Evolutionary conservation across 2,329 filamentous ascomycete genomes (phyloP), one percentile per base, ranked within the genome.

Genomic region (Pestalotiopsis sp.): DNA sequence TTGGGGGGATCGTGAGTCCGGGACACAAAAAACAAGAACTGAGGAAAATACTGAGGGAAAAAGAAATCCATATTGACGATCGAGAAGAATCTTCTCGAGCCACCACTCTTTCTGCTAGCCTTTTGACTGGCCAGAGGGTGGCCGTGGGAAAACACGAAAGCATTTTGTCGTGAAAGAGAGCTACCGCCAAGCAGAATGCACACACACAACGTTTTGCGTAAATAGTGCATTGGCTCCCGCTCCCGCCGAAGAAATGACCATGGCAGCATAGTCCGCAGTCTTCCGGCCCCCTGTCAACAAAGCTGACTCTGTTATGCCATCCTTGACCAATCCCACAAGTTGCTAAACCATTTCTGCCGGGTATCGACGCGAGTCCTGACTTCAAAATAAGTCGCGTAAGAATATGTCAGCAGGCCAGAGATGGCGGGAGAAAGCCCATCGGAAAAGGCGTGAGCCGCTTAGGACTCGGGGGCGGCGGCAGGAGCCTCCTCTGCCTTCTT

Each of bases 401-500:
- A 59, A 52, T 64, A 25, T 63, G 60, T 49, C 45, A 67, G 12
- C 59, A 38, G 23, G 52, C 52, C 56, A 64, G 27, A 41, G 23
- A 38, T 27, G 45, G 60, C 59, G 27, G 59, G 52, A 65, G 60
- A 58, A 25, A 45, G 49, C 31, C 39, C 39, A 23, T 36, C 31
- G 52, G 41, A 45, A 31, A 20, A 9, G 9, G 45, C 58, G 25
- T 20, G 70, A 70, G 69, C 73, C 70, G 78, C 83, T 85, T 89
- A 89, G 74, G 87, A 88, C 80, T 84, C 83, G 73, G 87, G 80
- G 71, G 87, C 85, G 71, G 79, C 70, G 41, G 76, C 82, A 71
- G 83, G 69, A 45, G 76, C 82, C 72, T 83, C 80, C 78, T 86
- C 85, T 79, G 89, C 85, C 80, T 92, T 89, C 85, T 91, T 90